A percentile compares a stretch with the other conserved stretches of the same genome.
Evolutionary conservation across 2,329 filamentous ascomycete genomes (phyloP).

Genomic region (Phoma sp.): DNA sequence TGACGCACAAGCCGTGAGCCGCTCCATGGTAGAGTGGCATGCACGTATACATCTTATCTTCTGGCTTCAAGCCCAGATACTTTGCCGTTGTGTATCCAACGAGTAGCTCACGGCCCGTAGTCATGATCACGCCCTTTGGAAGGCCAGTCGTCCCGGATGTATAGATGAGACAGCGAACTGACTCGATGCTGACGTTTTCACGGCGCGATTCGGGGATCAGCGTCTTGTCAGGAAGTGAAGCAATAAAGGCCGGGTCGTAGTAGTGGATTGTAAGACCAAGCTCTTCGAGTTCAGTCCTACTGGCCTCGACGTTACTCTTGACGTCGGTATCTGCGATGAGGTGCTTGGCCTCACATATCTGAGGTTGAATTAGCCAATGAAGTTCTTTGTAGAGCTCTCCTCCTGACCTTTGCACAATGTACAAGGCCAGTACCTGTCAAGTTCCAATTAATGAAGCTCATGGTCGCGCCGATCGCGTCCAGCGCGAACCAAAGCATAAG

Average conservation of each 20-base stretch:
- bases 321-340: constrained; percentile 53
- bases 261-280: constrained; percentile 35
- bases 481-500: constrained; percentile 48
- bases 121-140: constrained; percentile 41
- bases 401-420: constrained; percentile 42
- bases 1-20: constrained; percentile 40
- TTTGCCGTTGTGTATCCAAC: constrained; percentile 27
- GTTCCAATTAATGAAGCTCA: constrained; percentile 47
- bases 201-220: constrained; percentile 33
- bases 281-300: constrained; percentile 30
- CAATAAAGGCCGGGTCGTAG: constrained; percentile 36
- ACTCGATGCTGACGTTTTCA: constrained; percentile 31
- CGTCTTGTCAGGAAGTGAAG: constrained; percentile 27
- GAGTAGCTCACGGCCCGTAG: constrained; percentile 38
- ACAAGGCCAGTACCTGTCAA: constrained; percentile 43
- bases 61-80: constrained; percentile 38
- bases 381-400: constrained; percentile 38
- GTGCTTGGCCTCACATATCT: constrained; percentile 56
- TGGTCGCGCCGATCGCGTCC: constrained; percentile 41
- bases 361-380: constrained; percentile 54
- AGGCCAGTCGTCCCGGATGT: constrained; percentile 47
- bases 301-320: constrained; percentile 54
- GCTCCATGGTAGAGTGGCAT: constrained; percentile 48
- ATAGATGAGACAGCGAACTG: constrained; percentile 41
- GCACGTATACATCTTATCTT: constrained; percentile 43